These are phyloP conservation scores for Scedosporium boydii DNA, from an alignment of 2,329 filamentous ascomycete species.

Conservation along the genomic window DNA sequence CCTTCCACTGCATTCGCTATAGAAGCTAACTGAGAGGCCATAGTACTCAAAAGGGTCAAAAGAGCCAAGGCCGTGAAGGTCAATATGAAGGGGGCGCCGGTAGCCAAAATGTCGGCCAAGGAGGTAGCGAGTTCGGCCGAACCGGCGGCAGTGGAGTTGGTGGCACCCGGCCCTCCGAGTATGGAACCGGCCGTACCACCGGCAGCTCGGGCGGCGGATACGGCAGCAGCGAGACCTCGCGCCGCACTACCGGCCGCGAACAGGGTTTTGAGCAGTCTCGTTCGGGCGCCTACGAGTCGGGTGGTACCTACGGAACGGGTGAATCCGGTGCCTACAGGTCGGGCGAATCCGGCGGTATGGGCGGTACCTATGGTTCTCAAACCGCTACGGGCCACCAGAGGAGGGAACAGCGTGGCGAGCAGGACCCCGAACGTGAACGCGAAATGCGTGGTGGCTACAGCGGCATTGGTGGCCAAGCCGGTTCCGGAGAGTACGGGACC, in stretches of 20 bases:
- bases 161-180: conserved; percentile 9
- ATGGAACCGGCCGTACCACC: conserved; percentile 12
- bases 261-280: background rate
- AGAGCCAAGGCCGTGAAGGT: background rate
- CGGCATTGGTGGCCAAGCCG: too few relatives aligned
- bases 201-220: conserved; percentile 10
- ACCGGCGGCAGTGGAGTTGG: background rate
- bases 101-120: background rate
- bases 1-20: background rate
- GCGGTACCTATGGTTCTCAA: too few relatives aligned
- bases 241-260: conserved; percentile 26
- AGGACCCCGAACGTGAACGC: too few relatives aligned
- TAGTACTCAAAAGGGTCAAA: too few relatives aligned
- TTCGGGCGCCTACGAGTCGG: background rate
- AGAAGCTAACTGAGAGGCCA: background rate
- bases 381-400: too few relatives aligned
- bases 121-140: background rate
- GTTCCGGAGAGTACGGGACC: too few relatives aligned
- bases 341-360: too few relatives aligned
- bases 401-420: too few relatives aligned
- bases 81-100: background rate
- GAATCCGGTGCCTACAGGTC: too few relatives aligned
- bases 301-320: too few relatives aligned
- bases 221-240: conserved; percentile 19
- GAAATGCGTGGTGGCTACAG: too few relatives aligned